Base-by-base conservation (phyloP, 164 flowering plant species). In the Buxus sempervirens region DNA sequence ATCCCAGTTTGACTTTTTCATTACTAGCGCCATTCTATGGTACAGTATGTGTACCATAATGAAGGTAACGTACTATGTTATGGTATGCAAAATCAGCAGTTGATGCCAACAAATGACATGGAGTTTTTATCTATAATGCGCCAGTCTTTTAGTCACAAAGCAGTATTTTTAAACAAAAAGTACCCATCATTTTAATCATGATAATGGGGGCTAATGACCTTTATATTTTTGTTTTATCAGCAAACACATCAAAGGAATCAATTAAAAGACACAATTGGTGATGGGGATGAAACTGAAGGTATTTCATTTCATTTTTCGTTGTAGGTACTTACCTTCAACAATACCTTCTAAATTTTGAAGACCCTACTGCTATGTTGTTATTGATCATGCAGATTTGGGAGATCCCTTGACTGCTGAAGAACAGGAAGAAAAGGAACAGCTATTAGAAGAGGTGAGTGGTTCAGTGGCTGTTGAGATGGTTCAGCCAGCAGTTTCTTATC, bases 211-310 rank as follows among this genome's bases (percentile, higher is more conserved):
- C n/a, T n/a, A n/a, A n/a, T n/a, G n/a, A n/a, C n/a, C n/a, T n/a
- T n/a, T n/a, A n/a, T n/a, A n/a, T n/a, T n/a, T n/a, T n/a, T 36
- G 14, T 63, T 26, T 64, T 54, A 54, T 54, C 83, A 91, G 93
- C 90, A 84, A 80, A 72, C 87, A 18, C 92, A 93, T 72, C 97
- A 89, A 70, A 93, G 83, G 81, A 96, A 86, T 81, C 96, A 91
- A 79, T 22, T 88, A 56, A 93, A 93, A 74, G 98, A 96, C 75
- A 66, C 96, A 20, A 86, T 92, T 71, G 74, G 70, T 22, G 99
- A 96, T 4, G 91, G 87, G 51, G 99, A 96, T 69, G 99, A 96
- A 72, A 85, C 90, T 65, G 97, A 96, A 85, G 99, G 99, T 96
- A 79, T 42, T 24, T 18, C 16, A 12, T 0, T 51, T 36, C 51